Evolutionary conservation across 768 basidiomycete species (phyloP), one percentile per base, ranked within the genome.

Genomic region (Podaxis sp.): DNA sequence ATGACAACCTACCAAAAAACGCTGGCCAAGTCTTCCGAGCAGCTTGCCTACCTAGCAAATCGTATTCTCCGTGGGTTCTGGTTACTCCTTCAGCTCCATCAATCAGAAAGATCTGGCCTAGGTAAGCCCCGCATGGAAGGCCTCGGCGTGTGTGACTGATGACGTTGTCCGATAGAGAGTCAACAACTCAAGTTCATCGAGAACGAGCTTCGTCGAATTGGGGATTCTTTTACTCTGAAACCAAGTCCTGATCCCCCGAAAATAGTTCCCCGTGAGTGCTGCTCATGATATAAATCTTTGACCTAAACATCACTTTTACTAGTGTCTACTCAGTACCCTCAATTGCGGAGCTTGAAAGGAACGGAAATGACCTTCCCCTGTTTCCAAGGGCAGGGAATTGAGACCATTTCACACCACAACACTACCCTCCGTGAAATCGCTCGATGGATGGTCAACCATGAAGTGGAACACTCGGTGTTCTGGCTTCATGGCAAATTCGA

Each of bases 371-470:
- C 22, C 11, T 42, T 52, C 9, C 52, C 58, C 24, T 38, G 8
- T 11, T 2, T 52, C 11, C 59, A 52, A 58, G 28, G n/a, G 8
- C 51, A 28, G 24, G 59, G 9, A 5, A 30, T 11, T 48, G 44
- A 58, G 17, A 22, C 22, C 30, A 17, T 42, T 33, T 15, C 40
- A 8, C n/a, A 38, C 8, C n/a, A 52, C 24, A 52, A 52, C 26
- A 1, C 49, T 42, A 52, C 52, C 7, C 53, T 60, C 33, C 59
- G 33, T 5, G 49, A 60, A n/a, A 42, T 60, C 22, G n/a, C 49
- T 28, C 59, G n/a, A 15, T 60, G 59, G 59, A 22, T 60, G 39
- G 59, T 33, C 39, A 28, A 60, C 26, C 24, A 30, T 60, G 36
- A 60, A 5, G 51, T 38, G 7, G 51, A 52, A 4, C 59, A 60